A percentile compares a stretch with the other conserved stretches of the same genome.
Evolutionary conservation across 2,329 filamentous ascomycete genomes (phyloP).

Genomic region (Colletotrichum sidae): DNA sequence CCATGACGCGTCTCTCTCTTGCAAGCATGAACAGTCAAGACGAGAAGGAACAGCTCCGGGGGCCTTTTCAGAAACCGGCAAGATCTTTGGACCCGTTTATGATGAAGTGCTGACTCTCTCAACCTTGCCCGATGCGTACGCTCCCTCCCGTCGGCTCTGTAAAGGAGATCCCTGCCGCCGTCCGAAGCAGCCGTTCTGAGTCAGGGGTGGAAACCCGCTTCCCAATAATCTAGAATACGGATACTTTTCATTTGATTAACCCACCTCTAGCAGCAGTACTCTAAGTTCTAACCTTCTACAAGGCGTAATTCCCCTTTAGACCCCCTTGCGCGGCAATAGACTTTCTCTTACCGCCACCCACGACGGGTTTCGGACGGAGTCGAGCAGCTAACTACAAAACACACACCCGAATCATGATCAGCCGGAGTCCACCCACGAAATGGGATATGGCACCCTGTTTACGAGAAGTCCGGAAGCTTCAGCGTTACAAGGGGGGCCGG

Average conservation of each 20-base stretch:
- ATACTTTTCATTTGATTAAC: not conserved
- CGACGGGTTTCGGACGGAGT: not conserved
- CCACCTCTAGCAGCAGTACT: not conserved
- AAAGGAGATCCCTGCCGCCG: not conserved
- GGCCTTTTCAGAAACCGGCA: no score
- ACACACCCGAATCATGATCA: constrained; percentile 9
- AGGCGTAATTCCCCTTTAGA: no score
- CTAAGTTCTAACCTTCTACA: no score
- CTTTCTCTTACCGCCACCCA: not conserved
- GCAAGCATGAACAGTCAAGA: not conserved
- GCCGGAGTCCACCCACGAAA: constrained; percentile 8
- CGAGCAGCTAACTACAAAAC: not conserved
- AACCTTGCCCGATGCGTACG: no score
- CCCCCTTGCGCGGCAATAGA: not conserved
- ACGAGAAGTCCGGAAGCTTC: constrained; percentile 5
- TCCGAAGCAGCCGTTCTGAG: constrained; percentile 16
- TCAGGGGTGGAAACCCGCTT: constrained; percentile 15
- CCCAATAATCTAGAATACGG: constrained; percentile 2
- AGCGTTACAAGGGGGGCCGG: constrained; percentile 4
- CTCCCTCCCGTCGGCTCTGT: not conserved
- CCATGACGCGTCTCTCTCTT: constrained; percentile 15
- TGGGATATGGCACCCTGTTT: constrained; percentile 3
- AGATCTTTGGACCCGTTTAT: no score
- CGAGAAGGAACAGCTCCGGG: not conserved
- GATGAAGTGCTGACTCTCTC: no score